phyloP scores from a whole-genome alignment of 345 rosid species.

The Hibiscus tridactylites region DNA sequence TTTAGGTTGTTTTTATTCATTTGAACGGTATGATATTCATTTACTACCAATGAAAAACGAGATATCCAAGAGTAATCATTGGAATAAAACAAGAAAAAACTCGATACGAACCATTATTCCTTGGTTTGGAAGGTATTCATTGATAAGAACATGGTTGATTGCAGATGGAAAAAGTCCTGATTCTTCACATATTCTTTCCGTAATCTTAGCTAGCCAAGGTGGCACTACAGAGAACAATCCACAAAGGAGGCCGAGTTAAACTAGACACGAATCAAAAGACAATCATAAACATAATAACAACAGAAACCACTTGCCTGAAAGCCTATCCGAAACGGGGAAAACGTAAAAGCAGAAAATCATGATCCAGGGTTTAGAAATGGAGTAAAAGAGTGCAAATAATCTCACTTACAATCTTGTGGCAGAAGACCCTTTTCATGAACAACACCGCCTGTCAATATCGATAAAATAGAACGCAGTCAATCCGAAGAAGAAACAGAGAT shows the following conservation, averaged over 20 bases:
- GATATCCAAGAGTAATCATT: neutral
- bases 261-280: neutral
- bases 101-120: conserved; percentile 67
- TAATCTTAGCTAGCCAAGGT: conserved; percentile 54
- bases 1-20: no score
- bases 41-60: neutral
- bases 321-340: neutral
- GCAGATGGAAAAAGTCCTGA: conserved; percentile 64
- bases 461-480: neutral
- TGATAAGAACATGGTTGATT: conserved; percentile 84
- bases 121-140: conserved; percentile 78
- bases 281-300: neutral
- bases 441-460: conserved; percentile 60
- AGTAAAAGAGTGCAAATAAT: neutral
- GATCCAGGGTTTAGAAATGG: neutral
- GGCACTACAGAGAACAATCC: conserved; percentile 49
- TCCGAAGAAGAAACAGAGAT: neutral
- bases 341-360: neutral
- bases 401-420: conserved; percentile 73
- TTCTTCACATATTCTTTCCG: conserved; percentile 48
- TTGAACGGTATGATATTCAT: neutral
- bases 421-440: conserved; percentile 95
- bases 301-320: neutral
- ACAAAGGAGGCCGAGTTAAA: neutral
- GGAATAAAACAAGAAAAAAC: neutral